These are phyloP conservation scores for Spizellomyces sp. DNA, from an alignment of 192 early-diverging fungal genomes.

Conservation along the genomic window DNA sequence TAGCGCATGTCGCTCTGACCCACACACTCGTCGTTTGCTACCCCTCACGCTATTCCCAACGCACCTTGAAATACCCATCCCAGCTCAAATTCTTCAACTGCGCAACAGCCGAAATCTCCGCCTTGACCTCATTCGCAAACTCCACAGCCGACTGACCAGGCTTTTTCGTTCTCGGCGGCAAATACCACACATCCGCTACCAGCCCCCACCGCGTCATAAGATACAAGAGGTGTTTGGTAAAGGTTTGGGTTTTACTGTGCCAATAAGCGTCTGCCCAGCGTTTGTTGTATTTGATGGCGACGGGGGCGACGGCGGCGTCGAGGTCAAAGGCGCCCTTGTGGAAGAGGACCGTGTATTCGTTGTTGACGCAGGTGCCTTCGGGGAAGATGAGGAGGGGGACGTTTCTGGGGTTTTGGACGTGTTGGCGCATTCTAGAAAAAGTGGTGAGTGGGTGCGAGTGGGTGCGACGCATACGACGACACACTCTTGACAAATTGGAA, in stretches of 20 bases:
- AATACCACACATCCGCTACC: conserved; percentile 57
- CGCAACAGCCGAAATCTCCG: conserved; percentile 53
- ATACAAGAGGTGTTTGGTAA: conserved; percentile 55
- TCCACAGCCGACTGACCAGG: conserved; percentile 45
- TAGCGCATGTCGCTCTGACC: too few species aligned
- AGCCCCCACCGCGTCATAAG: conserved; percentile 62
- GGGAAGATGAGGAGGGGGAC: conserved; percentile 59
- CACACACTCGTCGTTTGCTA: too few species aligned
- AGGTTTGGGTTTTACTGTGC: conserved; percentile 55
- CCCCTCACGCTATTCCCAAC: too few species aligned
- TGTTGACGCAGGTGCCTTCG: conserved; percentile 62
- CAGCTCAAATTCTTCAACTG: conserved; percentile 55
- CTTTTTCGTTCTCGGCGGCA: conserved; percentile 41
- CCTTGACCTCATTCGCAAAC: conserved; percentile 60
- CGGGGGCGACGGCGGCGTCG: conserved; percentile 51
- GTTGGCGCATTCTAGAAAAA: conserved; percentile 46
- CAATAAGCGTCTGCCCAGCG: conserved; percentile 58
- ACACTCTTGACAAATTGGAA: too few species aligned
- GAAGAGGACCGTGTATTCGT: conserved; percentile 62
- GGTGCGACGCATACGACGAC: neutral
- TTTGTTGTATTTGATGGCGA: conserved; percentile 60
- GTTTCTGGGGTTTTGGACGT: conserved; percentile 41
- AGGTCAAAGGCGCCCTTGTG: conserved; percentile 64
- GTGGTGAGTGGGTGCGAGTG: too few species aligned
- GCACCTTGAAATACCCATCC: conserved; percentile 61